Evolutionary conservation across 306 rosid species (phyloP).

Genomic region (Cucurbita ficifolia): DNA sequence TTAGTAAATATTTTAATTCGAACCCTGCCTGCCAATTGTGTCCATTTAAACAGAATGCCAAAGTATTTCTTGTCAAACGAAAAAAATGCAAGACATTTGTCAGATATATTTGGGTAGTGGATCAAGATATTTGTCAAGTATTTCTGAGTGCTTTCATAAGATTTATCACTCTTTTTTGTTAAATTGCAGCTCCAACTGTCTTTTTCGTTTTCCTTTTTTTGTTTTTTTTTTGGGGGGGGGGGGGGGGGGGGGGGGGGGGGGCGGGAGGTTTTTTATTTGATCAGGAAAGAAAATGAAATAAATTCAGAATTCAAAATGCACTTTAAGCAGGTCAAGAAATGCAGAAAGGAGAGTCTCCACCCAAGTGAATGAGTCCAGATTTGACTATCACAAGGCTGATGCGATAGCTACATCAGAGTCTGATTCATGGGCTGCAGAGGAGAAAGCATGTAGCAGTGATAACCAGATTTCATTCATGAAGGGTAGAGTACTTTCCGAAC

Average conservation of each 20-base stretch:
- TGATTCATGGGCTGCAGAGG: conserved; percentile 60
- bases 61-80: neutral
- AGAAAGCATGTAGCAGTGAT: conserved; percentile 64
- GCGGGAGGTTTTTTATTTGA: neutral
- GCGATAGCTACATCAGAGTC: conserved; percentile 57
- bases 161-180: neutral
- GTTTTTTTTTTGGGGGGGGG: neutral
- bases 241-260: neutral
- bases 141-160: neutral
- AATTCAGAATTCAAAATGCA: neutral
- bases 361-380: conserved; percentile 30
- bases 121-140: too few species aligned
- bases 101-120: neutral
- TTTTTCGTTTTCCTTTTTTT: neutral
- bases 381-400: conserved; percentile 31
- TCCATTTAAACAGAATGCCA: neutral
- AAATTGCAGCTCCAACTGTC: neutral
- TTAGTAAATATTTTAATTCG: neutral
- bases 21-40: neutral
- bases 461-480: conserved; percentile 42
- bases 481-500: conserved; percentile 28
- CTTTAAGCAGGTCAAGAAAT: conserved; percentile 40
- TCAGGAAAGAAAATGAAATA: neutral
- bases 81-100: neutral
- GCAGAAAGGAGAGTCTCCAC: conserved; percentile 27